These are phyloP conservation scores for Athelia psychrophila DNA, from an alignment of 1,284 basidiomycete species.

Conservation along the genomic window DNA sequence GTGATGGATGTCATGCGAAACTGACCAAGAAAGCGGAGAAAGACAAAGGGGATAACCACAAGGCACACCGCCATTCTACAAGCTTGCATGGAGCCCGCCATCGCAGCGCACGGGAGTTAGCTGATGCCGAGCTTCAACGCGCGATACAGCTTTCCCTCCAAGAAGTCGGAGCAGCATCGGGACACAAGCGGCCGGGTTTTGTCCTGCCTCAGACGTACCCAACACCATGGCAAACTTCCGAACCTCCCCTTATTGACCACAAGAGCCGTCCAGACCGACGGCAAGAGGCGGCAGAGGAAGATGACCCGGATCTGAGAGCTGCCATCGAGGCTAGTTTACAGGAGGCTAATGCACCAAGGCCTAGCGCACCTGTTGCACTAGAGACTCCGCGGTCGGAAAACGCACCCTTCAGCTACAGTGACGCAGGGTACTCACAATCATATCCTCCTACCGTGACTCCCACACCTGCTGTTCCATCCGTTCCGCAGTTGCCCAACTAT, in stretches of 20 bases:
- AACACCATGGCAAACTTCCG: constrained; percentile 56
- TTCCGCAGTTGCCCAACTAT: constrained; percentile 62
- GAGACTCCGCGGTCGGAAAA: constrained; percentile 51
- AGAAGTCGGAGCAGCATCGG: constrained; percentile 60
- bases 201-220: constrained; percentile 56
- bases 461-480: constrained; percentile 41
- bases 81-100: constrained; percentile 49
- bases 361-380: constrained; percentile 71
- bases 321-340: constrained; percentile 95
- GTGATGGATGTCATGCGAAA: constrained; percentile 86
- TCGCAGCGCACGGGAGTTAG: constrained; percentile 58
- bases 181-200: constrained; percentile 58
- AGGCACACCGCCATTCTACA: constrained; percentile 47
- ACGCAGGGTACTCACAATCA: constrained; percentile 37
- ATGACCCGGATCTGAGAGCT: constrained; percentile 90
- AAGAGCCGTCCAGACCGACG: constrained; percentile 42
- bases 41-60: constrained; percentile 31
- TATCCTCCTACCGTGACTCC: constrained; percentile 43
- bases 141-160: constrained; percentile 92
- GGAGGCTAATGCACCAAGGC: constrained; percentile 77
- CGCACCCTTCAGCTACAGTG: constrained; percentile 31
- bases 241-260: constrained; percentile 71
- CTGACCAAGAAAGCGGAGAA: constrained; percentile 58
- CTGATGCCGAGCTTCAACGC: constrained; percentile 88
- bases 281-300: constrained; percentile 55